Conservation (phyloP, 2,329 filamentous ascomycete species). For the Stagonosporopsis cucurbitacearum region DNA sequence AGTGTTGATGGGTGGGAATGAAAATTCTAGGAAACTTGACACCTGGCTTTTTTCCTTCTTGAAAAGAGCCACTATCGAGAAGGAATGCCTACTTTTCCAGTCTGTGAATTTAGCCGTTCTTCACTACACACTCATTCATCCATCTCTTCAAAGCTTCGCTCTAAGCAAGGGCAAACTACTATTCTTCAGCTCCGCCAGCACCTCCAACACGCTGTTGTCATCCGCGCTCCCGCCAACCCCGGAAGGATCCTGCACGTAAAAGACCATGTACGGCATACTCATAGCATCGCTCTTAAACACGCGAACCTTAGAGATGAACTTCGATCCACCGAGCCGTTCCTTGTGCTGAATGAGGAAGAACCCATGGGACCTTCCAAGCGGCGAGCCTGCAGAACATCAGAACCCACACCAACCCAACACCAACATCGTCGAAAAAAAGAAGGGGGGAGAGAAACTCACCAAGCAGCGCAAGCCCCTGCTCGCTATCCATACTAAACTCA, state of each 20-base stretch:
- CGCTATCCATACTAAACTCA: slow-evolving; percentile 23
- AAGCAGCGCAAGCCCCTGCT: slow-evolving; percentile 26
- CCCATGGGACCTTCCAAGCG: neutral
- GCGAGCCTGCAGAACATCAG: neutral
- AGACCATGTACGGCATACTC: neutral
- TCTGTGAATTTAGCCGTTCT: no score
- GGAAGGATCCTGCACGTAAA: neutral
- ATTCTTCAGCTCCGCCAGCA: neutral
- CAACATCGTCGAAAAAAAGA: no score
- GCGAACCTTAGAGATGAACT: neutral
- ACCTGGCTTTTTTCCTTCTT: no score
- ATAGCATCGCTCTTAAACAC: neutral
- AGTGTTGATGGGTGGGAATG: no score
- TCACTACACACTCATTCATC: no score
- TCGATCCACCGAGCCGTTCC: neutral
- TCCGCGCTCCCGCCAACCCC: neutral
- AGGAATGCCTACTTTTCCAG: no score
- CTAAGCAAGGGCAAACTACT: neutral
- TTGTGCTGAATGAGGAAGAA: neutral
- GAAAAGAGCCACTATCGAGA: no score
- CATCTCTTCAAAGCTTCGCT: neutral
- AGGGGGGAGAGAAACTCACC: no score
- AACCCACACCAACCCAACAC: no score
- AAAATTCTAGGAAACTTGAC: no score
- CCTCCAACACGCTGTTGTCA: neutral